Evolutionary conservation across 352 stramenopile genomes (phyloP).

Genomic region (Phytophthora ohioensis): DNA sequence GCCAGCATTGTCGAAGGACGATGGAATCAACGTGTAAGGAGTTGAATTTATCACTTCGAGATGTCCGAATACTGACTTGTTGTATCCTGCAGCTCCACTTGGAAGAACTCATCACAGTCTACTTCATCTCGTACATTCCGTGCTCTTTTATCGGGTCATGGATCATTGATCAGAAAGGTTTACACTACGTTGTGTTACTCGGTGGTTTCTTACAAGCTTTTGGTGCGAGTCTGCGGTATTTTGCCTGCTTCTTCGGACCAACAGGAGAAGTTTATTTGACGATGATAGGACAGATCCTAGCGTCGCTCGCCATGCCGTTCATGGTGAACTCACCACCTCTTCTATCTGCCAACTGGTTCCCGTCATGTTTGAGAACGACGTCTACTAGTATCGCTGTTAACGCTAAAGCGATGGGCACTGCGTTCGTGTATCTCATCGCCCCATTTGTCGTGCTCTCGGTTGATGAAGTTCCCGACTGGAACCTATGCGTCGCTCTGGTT

Average conservation of each 20-base stretch:
- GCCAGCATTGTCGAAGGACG: constrained; percentile 58
- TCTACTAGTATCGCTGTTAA: constrained; percentile 76
- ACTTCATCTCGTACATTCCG: constrained; percentile 77
- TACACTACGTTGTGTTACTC: constrained; percentile 62
- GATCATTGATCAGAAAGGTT: constrained; percentile 76
- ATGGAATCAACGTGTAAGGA: constrained; percentile 56
- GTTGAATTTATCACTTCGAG: not conserved
- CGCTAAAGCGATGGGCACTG: constrained; percentile 69
- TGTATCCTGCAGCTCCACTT: constrained; percentile 49
- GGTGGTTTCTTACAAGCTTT: constrained; percentile 60
- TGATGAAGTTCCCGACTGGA: constrained; percentile 48
- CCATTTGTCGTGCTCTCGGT: constrained; percentile 54
- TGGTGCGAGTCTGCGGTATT: constrained; percentile 54
- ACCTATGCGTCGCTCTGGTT: constrained; percentile 49
- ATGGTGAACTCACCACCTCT: constrained; percentile 80
- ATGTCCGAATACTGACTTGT: not conserved
- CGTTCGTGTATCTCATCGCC: constrained; percentile 58
- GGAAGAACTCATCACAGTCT: constrained; percentile 76
- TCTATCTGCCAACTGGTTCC: constrained; percentile 77
- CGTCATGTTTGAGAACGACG: constrained; percentile 59
- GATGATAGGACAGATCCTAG: constrained; percentile 62
- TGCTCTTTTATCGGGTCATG: constrained; percentile 77
- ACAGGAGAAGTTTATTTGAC: constrained; percentile 44
- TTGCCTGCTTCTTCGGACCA: constrained; percentile 36
- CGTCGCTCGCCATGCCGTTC: constrained; percentile 76